Conservation (phyloP, 345 rosid species). For the Viola odorata region DNA sequence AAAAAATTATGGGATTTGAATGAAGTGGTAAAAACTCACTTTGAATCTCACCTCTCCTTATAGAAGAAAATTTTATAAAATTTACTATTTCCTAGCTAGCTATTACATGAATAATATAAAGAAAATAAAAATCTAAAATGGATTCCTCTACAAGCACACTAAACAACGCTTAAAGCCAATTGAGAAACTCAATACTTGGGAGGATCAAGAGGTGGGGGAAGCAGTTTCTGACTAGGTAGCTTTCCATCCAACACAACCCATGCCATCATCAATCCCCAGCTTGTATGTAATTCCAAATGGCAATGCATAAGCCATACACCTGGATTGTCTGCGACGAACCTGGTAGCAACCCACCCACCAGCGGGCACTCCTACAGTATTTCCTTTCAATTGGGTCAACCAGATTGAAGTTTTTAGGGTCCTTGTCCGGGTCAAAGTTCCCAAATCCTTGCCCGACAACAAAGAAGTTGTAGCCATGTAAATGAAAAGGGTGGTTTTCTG, state of each 20-base stretch:
- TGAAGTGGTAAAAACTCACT: too few relatives aligned
- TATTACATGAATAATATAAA: too few relatives aligned
- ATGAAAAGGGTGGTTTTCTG: too few relatives aligned
- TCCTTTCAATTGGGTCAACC: slow-evolving; percentile 4
- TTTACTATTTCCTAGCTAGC: too few relatives aligned
- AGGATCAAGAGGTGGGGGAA: slow-evolving; percentile 3
- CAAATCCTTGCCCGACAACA: slow-evolving; percentile 7
- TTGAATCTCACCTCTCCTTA: too few relatives aligned
- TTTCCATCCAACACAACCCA: slow-evolving; percentile 4
- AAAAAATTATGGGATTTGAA: too few relatives aligned
- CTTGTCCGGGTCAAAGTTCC: not conserved
- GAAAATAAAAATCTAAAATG: too few relatives aligned
- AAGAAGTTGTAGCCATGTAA: not conserved
- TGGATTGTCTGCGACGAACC: slow-evolving; percentile 6
- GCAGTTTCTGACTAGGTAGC: slow-evolving; percentile 1
- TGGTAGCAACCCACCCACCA: not conserved
- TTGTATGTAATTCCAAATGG: not conserved
- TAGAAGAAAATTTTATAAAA: too few relatives aligned
- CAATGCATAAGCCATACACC: not conserved
- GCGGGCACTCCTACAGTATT: slow-evolving; percentile 6
- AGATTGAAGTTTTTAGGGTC: slow-evolving; percentile 3
- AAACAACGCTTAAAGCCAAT: too few relatives aligned
- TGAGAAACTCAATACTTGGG: not conserved
- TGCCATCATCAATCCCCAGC: slow-evolving; percentile 1
- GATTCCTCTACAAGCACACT: too few relatives aligned